Conservation (phyloP, 1,284 basidiomycete species). For the Ustilago loliicola region DNA sequence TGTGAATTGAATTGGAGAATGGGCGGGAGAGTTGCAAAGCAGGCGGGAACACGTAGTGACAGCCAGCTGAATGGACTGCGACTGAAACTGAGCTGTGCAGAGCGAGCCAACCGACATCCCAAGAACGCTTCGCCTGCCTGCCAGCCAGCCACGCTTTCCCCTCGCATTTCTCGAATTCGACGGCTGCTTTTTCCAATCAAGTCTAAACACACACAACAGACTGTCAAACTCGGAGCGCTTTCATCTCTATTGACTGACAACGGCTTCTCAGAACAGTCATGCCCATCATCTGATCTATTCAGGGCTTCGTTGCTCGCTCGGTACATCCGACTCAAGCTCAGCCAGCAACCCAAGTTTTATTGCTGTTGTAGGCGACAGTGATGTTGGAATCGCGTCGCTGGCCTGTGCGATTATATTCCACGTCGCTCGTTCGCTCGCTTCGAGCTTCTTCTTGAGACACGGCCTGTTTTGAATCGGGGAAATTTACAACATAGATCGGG, state of each 20-base stretch:
- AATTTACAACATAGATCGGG: background rate
- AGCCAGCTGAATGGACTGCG: background rate
- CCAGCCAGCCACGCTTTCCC: constrained; percentile 5
- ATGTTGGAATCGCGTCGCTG: background rate
- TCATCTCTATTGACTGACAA: background rate
- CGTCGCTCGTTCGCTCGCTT: constrained; percentile 5
- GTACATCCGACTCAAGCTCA: background rate
- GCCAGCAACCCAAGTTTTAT: background rate
- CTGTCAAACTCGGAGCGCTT: too few species aligned
- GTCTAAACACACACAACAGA: background rate
- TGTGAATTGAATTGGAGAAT: constrained; percentile 5
- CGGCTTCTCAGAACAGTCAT: too few species aligned
- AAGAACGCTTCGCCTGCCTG: background rate
- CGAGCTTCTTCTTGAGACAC: constrained; percentile 11
- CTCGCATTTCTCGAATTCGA: background rate
- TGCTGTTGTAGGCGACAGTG: background rate
- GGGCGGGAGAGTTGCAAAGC: background rate
- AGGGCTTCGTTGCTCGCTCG: background rate
- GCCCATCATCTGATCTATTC: too few species aligned
- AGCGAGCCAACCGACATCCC: constrained; percentile 12
- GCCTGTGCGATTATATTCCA: constrained; percentile 22
- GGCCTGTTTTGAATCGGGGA: background rate
- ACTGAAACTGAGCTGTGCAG: background rate
- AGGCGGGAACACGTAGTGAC: constrained; percentile 30
- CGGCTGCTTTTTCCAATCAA: background rate